A percentile compares a stretch with the other conserved stretches of the same genome.
These are phyloP conservation scores for Cajanus cajan DNA, from an alignment of 306 rosid species.

Conservation along the genomic window DNA sequence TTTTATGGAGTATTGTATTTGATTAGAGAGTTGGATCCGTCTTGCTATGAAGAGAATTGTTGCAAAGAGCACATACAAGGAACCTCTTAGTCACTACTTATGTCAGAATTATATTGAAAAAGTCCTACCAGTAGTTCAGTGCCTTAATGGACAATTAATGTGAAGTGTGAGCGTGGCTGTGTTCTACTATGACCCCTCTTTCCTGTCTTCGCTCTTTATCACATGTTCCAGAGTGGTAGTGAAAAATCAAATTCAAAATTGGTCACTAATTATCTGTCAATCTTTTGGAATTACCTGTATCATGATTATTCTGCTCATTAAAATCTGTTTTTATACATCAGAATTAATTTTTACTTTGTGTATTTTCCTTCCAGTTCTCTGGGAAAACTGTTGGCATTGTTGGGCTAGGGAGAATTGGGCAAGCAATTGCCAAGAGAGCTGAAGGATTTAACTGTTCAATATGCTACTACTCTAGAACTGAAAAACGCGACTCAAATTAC, in stretches of 20 bases:
- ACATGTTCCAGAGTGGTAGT: not conserved
- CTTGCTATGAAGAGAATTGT: not conserved
- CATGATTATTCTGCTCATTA: not conserved
- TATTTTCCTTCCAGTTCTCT: conserved; percentile 57
- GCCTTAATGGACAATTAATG: not conserved
- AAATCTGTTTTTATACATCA: not conserved
- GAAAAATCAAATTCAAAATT: not conserved
- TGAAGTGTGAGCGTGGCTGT: not conserved
- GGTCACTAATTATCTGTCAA: not conserved
- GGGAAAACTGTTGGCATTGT: conserved; percentile 84
- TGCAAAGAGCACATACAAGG: not conserved
- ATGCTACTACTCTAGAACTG: conserved; percentile 60
- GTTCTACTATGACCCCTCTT: not conserved
- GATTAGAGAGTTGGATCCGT: not conserved
- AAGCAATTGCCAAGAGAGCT: conserved; percentile 75
- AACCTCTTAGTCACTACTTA: not conserved
- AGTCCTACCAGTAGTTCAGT: not conserved
- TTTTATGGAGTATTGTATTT: not conserved
- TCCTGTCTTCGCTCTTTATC: not conserved
- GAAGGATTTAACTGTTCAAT: conserved; percentile 76
- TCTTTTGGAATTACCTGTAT: not conserved
- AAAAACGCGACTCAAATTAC: conserved; percentile 54
- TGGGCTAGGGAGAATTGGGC: conserved; percentile 84
- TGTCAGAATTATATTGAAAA: not conserved
- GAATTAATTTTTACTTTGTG: not conserved